These are phyloP conservation scores for Hyaloperonospora brassicae DNA, from an alignment of 352 stramenopile genomes.

Conservation along the genomic window DNA sequence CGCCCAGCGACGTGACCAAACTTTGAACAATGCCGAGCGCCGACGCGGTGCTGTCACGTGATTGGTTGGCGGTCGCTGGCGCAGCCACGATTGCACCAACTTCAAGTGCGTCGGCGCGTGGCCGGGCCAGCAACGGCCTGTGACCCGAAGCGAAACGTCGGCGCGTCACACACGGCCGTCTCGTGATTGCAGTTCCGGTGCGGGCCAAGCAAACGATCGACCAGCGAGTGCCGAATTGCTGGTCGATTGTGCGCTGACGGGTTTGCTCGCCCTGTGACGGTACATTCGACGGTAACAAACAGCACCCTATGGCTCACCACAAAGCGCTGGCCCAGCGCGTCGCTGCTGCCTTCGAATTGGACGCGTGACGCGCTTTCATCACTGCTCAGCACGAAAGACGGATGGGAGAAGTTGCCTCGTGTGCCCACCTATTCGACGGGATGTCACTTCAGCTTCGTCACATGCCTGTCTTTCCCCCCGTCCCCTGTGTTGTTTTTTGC, in stretches of 20 bases:
- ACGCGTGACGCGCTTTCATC: conserved; percentile 16
- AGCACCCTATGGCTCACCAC: too few relatives aligned
- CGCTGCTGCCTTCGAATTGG: background rate
- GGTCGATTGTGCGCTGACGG: too few relatives aligned
- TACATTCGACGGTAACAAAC: too few relatives aligned
- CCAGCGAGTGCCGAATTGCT: too few relatives aligned
- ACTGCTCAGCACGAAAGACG: conserved; percentile 1
- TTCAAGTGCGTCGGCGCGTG: conserved; percentile 12
- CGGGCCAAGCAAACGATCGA: too few relatives aligned
- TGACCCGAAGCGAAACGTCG: conserved; percentile 17
- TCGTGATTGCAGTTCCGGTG: conserved; percentile 15
- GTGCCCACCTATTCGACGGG: background rate
- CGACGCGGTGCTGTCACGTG: too few relatives aligned
- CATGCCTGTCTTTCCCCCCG: background rate
- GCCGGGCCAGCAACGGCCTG: conserved; percentile 7
- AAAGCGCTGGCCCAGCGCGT: too few relatives aligned
- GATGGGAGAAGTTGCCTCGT: conserved; percentile 13
- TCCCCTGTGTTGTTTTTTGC: too few relatives aligned
- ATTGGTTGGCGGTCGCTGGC: too few relatives aligned
- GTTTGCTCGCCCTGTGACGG: too few relatives aligned
- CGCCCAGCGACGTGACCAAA: too few relatives aligned
- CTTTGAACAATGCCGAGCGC: too few relatives aligned
- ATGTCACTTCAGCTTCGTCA: background rate
- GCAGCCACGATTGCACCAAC: conserved; percentile 2
- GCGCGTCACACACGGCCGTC: conserved; percentile 16